Conservation (phyloP, 2,329 filamentous ascomycete genomes). For the Fusarium poae region DNA sequence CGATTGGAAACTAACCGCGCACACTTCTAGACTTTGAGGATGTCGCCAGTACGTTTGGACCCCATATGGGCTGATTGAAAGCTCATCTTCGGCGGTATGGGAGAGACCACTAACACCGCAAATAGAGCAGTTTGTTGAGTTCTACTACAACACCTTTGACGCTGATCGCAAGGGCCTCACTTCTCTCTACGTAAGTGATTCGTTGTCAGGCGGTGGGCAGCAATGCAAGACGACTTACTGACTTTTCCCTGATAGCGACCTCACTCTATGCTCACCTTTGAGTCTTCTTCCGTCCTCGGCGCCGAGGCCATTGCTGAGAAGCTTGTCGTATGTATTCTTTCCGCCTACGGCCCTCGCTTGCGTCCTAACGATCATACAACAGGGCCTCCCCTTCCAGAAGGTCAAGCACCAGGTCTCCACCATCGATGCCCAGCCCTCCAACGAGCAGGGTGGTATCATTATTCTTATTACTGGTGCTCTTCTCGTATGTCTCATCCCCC, state of each 20-base stretch:
- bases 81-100: neutral
- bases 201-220: slow-evolving; percentile 11
- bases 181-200: slow-evolving; percentile 82
- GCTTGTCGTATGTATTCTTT: slow-evolving; percentile 73
- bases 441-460: slow-evolving; percentile 75
- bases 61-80: slow-evolving; percentile 11
- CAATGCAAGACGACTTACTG: slow-evolving; percentile 65
- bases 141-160: slow-evolving; percentile 94
- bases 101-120: slow-evolving; percentile 13
- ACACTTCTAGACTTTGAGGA: slow-evolving; percentile 58
- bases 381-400: slow-evolving; percentile 84
- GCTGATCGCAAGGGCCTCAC: slow-evolving; percentile 72
- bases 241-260: slow-evolving; percentile 21
- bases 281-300: slow-evolving; percentile 77
- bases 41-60: slow-evolving; percentile 60
- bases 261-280: slow-evolving; percentile 93
- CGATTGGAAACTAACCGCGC: slow-evolving; percentile 47
- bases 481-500: slow-evolving; percentile 68
- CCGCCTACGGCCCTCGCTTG: neutral
- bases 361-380: slow-evolving; percentile 29
- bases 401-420: slow-evolving; percentile 83
- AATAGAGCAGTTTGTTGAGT: slow-evolving; percentile 86
- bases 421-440: slow-evolving; percentile 84
- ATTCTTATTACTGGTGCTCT: slow-evolving; percentile 91
- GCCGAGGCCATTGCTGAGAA: slow-evolving; percentile 79